A percentile compares a stretch with the other conserved stretches of the same genome.
Conservation (phyloP, 495 filamentous ascomycete genomes). For the Lophiostoma macrostomum region DNA sequence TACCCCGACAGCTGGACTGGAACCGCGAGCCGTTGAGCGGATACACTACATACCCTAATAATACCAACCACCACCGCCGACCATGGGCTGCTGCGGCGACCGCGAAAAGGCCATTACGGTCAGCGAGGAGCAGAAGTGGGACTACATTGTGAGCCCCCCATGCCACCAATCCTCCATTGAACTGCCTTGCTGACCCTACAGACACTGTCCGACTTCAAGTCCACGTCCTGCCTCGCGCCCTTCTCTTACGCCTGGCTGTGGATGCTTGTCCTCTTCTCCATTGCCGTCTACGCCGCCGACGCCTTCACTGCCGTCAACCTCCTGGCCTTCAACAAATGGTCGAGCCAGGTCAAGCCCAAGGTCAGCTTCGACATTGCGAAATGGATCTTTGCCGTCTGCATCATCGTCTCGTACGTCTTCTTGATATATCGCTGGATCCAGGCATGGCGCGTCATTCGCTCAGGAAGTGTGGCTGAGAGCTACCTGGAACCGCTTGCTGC, state of each 20-base stretch:
- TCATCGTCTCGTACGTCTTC: slow-evolving; percentile 79
- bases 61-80: slow-evolving; percentile 34
- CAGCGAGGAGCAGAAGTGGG: slow-evolving; percentile 84
- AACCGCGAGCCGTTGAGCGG: slow-evolving; percentile 28
- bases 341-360: slow-evolving; percentile 58
- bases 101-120: slow-evolving; percentile 62
- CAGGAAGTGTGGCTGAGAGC: slow-evolving; percentile 82
- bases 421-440: slow-evolving; percentile 71
- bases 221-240: slow-evolving; percentile 66
- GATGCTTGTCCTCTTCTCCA: slow-evolving; percentile 69
- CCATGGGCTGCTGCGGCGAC: slow-evolving; percentile 72
- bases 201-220: slow-evolving; percentile 88
- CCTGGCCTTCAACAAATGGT: slow-evolving; percentile 70
- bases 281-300: slow-evolving; percentile 86
- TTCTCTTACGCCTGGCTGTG: slow-evolving; percentile 85
- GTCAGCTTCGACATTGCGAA: slow-evolving; percentile 70
- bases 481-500: slow-evolving; percentile 86
- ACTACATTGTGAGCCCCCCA: slow-evolving; percentile 71
- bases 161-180: neutral
- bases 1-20: slow-evolving; percentile 31
- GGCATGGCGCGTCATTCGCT: slow-evolving; percentile 72
- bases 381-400: slow-evolving; percentile 89
- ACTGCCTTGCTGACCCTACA: slow-evolving; percentile 37
- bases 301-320: slow-evolving; percentile 90
- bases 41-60: slow-evolving; percentile 24